A percentile compares a stretch with the other conserved stretches of the same genome.
Evolutionary conservation across 2,329 filamentous ascomycete species (phyloP).

Genomic region (Colletotrichum graminicola): DNA sequence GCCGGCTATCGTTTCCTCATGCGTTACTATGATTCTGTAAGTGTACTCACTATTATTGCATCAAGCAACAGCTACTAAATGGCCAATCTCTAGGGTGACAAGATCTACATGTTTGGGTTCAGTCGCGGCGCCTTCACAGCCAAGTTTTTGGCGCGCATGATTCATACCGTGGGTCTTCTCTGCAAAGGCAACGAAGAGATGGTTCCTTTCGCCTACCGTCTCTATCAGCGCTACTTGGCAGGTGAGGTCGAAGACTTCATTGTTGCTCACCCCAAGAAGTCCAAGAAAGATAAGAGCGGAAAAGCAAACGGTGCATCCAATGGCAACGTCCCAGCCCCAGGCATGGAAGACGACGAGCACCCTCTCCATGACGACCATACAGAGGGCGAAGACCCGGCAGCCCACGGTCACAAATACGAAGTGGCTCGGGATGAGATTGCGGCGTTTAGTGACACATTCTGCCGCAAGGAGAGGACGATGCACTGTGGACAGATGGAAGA

Average conservation of each 20-base stretch:
- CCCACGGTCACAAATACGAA: slow-evolving; percentile 45
- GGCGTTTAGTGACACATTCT: slow-evolving; percentile 63
- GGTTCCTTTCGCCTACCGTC: slow-evolving; percentile 62
- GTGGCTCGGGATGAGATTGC: slow-evolving; percentile 53
- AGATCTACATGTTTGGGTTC: slow-evolving; percentile 68
- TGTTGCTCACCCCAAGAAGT: slow-evolving; percentile 41
- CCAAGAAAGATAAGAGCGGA: slow-evolving; percentile 17
- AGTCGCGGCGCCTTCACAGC: slow-evolving; percentile 65
- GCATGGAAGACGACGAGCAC: slow-evolving; percentile 49
- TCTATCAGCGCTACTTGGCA: slow-evolving; percentile 57
- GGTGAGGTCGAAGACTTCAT: slow-evolving; percentile 53
- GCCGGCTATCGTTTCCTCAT: slow-evolving; percentile 67
- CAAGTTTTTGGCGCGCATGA: slow-evolving; percentile 65
- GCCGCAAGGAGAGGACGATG: slow-evolving; percentile 51
- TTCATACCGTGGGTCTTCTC: slow-evolving; percentile 61
- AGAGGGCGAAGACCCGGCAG: slow-evolving; percentile 43
- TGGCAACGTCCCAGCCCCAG: neutral
- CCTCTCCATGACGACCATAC: slow-evolving; percentile 36
- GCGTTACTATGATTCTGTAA: slow-evolving; percentile 62
- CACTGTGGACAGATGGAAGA: slow-evolving; percentile 40
- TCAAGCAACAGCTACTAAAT: neutral
- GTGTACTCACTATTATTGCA: slow-evolving; percentile 17
- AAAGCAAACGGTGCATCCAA: slow-evolving; percentile 35
- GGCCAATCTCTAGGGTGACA: slow-evolving; percentile 53
- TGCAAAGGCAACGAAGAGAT: slow-evolving; percentile 66